phyloP scores from a whole-genome alignment of 73 alveolate genomes.

The Stentor coeruleus region DNA sequence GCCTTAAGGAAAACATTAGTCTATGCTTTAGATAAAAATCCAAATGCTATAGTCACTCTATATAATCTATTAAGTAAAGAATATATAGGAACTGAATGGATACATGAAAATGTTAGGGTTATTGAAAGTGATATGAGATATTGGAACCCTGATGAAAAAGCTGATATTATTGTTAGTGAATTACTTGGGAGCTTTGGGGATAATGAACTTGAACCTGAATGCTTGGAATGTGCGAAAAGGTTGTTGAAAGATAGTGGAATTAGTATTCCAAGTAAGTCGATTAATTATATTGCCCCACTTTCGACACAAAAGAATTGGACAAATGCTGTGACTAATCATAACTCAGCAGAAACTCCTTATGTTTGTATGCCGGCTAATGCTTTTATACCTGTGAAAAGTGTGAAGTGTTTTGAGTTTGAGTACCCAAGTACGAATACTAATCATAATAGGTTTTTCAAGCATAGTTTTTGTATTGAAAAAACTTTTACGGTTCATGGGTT shows the following conservation, averaged over 20 bases:
- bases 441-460: conserved; percentile 29
- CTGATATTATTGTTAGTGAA: conserved; percentile 85
- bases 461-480: conserved; percentile 35
- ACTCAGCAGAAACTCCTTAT: conserved; percentile 40
- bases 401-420: conserved; percentile 56
- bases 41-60: conserved; percentile 71
- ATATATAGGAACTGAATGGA: conserved; percentile 39
- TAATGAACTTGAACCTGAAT: conserved; percentile 93
- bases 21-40: conserved; percentile 75
- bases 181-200: conserved; percentile 95
- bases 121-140: conserved; percentile 72
- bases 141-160: conserved; percentile 46
- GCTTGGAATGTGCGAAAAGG: conserved; percentile 70
- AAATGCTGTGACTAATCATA: conserved; percentile 43
- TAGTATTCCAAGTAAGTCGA: conserved; percentile 64
- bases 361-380: conserved; percentile 41
- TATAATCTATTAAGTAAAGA: conserved; percentile 26
- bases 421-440: conserved; percentile 54
- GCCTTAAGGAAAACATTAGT: conserved; percentile 51
- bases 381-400: conserved; percentile 34
- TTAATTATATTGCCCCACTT: conserved; percentile 69
- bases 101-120: conserved; percentile 44
- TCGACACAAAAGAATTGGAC: conserved; percentile 66
- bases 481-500: conserved; percentile 69
- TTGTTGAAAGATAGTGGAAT: conserved; percentile 64